Evolutionary conservation across 352 stramenopile genomes (phyloP).

Genomic region (Globisporangium rhizosaccharum): DNA sequence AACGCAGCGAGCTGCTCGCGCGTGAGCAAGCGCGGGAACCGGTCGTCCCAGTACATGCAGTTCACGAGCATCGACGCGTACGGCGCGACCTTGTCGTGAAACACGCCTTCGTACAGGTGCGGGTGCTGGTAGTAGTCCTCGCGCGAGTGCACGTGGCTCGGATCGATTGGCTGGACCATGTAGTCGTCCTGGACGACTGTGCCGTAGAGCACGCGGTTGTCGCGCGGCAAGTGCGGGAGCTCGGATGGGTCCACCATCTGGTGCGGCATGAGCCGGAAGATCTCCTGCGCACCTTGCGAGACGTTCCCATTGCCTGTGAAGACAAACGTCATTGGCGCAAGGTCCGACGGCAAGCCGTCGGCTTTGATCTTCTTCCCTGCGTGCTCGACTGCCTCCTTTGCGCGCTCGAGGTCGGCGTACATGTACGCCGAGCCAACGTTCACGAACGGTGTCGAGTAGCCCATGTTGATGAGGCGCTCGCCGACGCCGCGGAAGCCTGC

Average conservation of each 20-base stretch:
- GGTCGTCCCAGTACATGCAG: slow-evolving; percentile 96
- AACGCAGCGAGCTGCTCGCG: slow-evolving; percentile 86
- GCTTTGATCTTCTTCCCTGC: slow-evolving; percentile 79
- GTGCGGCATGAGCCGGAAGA: slow-evolving; percentile 93
- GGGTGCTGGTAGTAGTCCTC: slow-evolving; percentile 91
- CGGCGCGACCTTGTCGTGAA: slow-evolving; percentile 88
- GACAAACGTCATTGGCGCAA: slow-evolving; percentile 86
- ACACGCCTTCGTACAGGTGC: slow-evolving; percentile 86
- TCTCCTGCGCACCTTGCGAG: slow-evolving; percentile 91
- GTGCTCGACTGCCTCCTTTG: slow-evolving; percentile 75
- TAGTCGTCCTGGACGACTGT: slow-evolving; percentile 71
- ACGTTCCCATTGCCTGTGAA: slow-evolving; percentile 96
- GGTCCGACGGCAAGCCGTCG: slow-evolving; percentile 70
- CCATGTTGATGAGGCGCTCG: slow-evolving; percentile 90
- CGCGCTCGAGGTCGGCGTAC: slow-evolving; percentile 88
- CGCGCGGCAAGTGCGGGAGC: slow-evolving; percentile 60
- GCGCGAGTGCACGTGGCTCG: slow-evolving; percentile 19
- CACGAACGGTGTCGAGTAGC: slow-evolving; percentile 93
- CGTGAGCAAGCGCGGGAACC: slow-evolving; percentile 90
- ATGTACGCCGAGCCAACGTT: slow-evolving; percentile 93
- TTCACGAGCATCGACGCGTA: slow-evolving; percentile 93
- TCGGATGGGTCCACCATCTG: slow-evolving; percentile 89
- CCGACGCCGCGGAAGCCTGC: slow-evolving; percentile 91
- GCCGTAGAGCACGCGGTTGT: slow-evolving; percentile 68
- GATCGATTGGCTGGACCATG: slow-evolving; percentile 56